Evolutionary conservation across 345 rosid species (phyloP), one percentile per base, ranked within the genome.

Genomic region (Zanthoxylum bungeanum): DNA sequence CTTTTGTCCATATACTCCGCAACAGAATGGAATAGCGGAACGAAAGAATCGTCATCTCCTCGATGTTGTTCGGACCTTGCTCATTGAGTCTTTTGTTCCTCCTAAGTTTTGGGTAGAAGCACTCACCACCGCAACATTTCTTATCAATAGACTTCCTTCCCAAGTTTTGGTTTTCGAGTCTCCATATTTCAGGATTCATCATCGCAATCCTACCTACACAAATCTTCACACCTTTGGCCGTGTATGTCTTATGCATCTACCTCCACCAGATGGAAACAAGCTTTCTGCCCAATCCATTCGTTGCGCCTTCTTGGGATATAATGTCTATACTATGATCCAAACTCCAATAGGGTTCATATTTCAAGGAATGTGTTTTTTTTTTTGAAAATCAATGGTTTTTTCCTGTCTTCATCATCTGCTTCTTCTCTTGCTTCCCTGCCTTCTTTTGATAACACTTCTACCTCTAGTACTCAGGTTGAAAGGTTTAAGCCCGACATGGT

Each of bases 41-140:
- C 4, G 70, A 0, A 75, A 75, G 22, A 55, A 71, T 25, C n/a
- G 50, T 7, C 73, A 77, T n/a, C n/a, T 71, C 2, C 37, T 77
- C 7, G 64, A 77, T 12, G 22, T 59, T 12, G 22, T 52, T 72
- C 59, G 39, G 3, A 65, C 61, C 4, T 12, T 76, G 42, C 57
- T 16, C 59, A 17, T 44, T 14, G 49, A 44, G 16, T 44, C 0
- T 14, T 44, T 44, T 44, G 49, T 44, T 44, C n/a, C 67, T 1
- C 5, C 63, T 44, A 27, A 21, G 2, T 66, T 72, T 4, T 76
- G 31, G 76, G 46, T 37, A 0, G 49, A 72, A 49, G 76, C 55
- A 1, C 27, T 71, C 4, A 59, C 55, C 9, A 76, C 57, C 1
- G 34, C 22, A 0, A 64, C 50, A 56, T 76, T 58, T 27, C 27